Percentiles rank a stretch among this genome's conserved stretches.
phyloP scores from a whole-genome alignment of 2,329 filamentous ascomycete species.

The Nemania serpens region DNA sequence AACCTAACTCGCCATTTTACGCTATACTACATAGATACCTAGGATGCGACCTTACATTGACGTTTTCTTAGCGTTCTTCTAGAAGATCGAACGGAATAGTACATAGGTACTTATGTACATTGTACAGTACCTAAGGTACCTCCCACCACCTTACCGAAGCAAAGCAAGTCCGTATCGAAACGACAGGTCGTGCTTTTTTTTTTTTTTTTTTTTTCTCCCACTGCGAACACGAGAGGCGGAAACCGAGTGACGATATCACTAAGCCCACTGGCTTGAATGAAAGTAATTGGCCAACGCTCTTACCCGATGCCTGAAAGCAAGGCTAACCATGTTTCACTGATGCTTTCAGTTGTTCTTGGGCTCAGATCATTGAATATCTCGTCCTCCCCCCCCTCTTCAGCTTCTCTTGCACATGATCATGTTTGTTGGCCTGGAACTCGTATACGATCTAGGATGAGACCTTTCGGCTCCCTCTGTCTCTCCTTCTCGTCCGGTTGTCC shows the following conservation, averaged over 20 bases:
- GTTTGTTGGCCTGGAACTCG: neutral
- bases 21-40: no score
- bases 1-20: neutral
- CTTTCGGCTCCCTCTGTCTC: slow-evolving; percentile 2
- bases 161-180: no score
- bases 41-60: no score
- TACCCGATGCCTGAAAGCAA: neutral
- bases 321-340: neutral
- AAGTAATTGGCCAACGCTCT: no score
- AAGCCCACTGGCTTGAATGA: neutral
- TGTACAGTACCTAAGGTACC: no score
- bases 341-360: neutral
- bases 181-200: no score
- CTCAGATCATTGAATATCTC: neutral
- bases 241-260: slow-evolving; percentile 5
- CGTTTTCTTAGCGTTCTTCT: slow-evolving; percentile 18
- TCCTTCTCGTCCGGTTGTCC: neutral
- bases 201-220: neutral
- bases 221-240: slow-evolving; percentile 10
- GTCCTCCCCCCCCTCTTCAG: neutral
- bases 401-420: neutral
- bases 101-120: neutral
- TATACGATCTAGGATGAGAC: neutral
- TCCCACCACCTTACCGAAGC: no score
- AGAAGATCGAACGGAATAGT: slow-evolving; percentile 30